Conservation (phyloP, 225 moss, liverwort and hornwort species). For the Marchantia polymorpha region DNA sequence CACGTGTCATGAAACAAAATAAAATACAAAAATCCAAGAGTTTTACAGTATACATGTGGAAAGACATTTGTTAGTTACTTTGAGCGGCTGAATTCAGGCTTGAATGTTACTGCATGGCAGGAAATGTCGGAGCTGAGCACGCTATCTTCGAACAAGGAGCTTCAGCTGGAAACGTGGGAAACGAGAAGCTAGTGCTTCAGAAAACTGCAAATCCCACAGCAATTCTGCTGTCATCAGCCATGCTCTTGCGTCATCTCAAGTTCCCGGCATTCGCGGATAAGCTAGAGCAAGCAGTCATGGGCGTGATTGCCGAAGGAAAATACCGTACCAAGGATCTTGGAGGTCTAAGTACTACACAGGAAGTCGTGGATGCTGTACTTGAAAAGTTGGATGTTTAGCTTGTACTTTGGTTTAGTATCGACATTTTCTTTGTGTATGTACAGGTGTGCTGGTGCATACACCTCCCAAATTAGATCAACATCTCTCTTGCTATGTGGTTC, state of each 20-base stretch:
- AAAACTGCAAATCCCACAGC: constrained; percentile 86
- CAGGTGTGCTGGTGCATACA: constrained; percentile 22
- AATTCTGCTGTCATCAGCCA: constrained; percentile 85
- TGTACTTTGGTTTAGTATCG: neutral
- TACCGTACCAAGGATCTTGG: constrained; percentile 96
- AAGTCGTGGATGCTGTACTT: constrained; percentile 88
- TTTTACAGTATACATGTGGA: no score
- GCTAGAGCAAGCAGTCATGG: constrained; percentile 94
- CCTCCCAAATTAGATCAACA: constrained; percentile 9
- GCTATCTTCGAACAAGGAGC: constrained; percentile 99
- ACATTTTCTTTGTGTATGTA: constrained; percentile 6
- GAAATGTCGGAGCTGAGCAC: constrained; percentile 91
- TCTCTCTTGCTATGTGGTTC: constrained; percentile 9
- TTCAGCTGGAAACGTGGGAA: constrained; percentile 97
- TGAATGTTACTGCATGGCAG: constrained; percentile 34
- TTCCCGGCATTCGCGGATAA: constrained; percentile 96
- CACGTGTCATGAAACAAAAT: no score
- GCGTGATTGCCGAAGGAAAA: constrained; percentile 77
- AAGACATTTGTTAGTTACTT: no score
- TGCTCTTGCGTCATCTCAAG: constrained; percentile 99
- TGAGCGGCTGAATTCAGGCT: neutral
- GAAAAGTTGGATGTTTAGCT: constrained; percentile 58
- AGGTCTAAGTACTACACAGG: constrained; percentile 85
- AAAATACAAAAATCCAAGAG: no score
- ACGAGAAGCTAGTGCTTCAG: constrained; percentile 81